Conservation (phyloP, 805 yeast species). For the Zygotorulaspora sp. region DNA sequence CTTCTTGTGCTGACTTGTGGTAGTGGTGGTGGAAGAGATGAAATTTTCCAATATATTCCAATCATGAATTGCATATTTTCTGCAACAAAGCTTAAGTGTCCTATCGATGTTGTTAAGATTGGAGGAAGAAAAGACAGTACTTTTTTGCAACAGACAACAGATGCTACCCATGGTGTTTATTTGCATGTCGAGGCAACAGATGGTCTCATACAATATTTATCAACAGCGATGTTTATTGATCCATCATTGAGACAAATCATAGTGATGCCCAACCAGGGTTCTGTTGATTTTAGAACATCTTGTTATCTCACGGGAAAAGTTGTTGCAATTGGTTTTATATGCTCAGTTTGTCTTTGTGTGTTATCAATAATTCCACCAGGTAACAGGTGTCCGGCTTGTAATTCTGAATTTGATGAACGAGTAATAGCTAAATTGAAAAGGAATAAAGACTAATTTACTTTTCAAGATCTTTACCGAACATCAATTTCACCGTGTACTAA, state of each 20-base stretch:
- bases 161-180: conserved; percentile 89
- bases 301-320: conserved; percentile 88
- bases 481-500: too few relatives aligned
- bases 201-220: conserved; percentile 78
- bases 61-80: conserved; percentile 95
- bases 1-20: conserved; percentile 48
- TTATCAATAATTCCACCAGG: conserved; percentile 64
- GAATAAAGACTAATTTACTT: conserved; percentile 33
- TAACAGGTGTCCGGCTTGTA: conserved; percentile 81
- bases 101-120: conserved; percentile 86
- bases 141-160: conserved; percentile 91
- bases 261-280: conserved; percentile 74
- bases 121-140: conserved; percentile 51
- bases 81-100: conserved; percentile 85
- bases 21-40: conserved; percentile 62
- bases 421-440: conserved; percentile 54
- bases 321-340: conserved; percentile 90
- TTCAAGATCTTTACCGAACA: too few relatives aligned
- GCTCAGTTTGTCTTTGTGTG: conserved; percentile 86
- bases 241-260: conserved; percentile 75
- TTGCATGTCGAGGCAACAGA: conserved; percentile 59
- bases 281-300: conserved; percentile 91
- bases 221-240: conserved; percentile 80
- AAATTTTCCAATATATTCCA: conserved; percentile 78
- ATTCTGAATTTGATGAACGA: conserved; percentile 63